Percentiles rank a stretch among this genome's conserved stretches.
Conservation (phyloP, 1,284 basidiomycete species). For the Golubevia sp. region DNA sequence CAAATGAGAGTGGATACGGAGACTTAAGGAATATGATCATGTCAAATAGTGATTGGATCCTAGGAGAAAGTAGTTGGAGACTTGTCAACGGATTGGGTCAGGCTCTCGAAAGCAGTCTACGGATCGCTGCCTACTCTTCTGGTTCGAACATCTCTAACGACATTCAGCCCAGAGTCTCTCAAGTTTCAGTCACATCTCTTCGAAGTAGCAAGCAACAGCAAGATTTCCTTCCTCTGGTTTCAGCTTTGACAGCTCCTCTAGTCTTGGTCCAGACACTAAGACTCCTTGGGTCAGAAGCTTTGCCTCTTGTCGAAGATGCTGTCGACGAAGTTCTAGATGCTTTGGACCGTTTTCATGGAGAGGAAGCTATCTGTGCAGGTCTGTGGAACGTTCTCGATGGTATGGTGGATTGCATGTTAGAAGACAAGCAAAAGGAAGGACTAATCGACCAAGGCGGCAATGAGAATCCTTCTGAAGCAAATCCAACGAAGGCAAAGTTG, state of each 20-base stretch:
- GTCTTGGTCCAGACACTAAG: slow-evolving; percentile 56
- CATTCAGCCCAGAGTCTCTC: slow-evolving; percentile 1
- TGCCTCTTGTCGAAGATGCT: slow-evolving; percentile 53
- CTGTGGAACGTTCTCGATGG: slow-evolving; percentile 43
- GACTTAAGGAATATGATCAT: slow-evolving; percentile 33
- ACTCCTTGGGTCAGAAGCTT: slow-evolving; percentile 41
- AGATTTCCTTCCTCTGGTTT: slow-evolving; percentile 21
- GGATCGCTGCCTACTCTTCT: neutral
- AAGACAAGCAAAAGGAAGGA: slow-evolving; percentile 10
- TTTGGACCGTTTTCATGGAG: slow-evolving; percentile 49
- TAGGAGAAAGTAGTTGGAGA: slow-evolving; percentile 47
- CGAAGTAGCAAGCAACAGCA: neutral
- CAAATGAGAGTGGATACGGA: slow-evolving; percentile 41
- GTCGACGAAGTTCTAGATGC: slow-evolving; percentile 57
- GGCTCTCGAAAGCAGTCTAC: slow-evolving; percentile 4
- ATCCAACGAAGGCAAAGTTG: neutral
- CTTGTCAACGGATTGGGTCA: slow-evolving; percentile 14
- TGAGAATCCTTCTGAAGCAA: slow-evolving; percentile 2
- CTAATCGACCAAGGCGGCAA: neutral
- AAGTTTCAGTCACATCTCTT: neutral
- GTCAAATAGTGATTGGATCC: slow-evolving; percentile 53
- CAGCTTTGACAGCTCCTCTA: slow-evolving; percentile 46
- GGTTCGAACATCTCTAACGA: neutral
- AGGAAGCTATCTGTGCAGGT: slow-evolving; percentile 33
- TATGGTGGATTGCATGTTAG: slow-evolving; percentile 33